These are phyloP conservation scores for Mortierella hygrophila DNA, from an alignment of 192 early-diverging fungal genomes.

Conservation along the genomic window DNA sequence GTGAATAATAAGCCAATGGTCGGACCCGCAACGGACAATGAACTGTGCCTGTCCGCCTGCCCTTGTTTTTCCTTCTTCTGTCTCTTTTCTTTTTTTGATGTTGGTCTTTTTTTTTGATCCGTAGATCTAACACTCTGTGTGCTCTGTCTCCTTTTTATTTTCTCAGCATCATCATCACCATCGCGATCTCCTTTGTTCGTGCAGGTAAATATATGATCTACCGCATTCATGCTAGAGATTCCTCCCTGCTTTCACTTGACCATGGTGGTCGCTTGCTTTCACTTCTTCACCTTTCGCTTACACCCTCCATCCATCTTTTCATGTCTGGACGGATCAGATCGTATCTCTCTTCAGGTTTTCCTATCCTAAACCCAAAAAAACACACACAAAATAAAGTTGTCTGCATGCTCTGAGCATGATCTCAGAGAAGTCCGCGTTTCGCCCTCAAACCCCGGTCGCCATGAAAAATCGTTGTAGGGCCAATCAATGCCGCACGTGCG, in stretches of 20 bases:
- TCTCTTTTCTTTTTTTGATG: neutral
- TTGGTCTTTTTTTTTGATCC: neutral
- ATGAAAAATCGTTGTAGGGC: neutral
- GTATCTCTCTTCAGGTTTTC: neutral
- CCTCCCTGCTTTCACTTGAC: too few relatives aligned
- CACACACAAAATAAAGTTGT: neutral
- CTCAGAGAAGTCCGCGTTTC: neutral
- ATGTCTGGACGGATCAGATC: neutral
- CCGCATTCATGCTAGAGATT: too few relatives aligned
- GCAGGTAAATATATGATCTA: too few relatives aligned
- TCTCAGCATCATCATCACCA: neutral
- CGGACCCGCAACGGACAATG: neutral
- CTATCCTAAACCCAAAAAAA: neutral
- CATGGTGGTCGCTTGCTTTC: too few relatives aligned
- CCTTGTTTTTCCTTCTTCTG: conserved; percentile 6
- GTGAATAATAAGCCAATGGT: neutral
- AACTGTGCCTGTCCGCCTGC: conserved; percentile 7
- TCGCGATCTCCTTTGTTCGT: neutral
- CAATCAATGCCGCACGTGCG: conserved; percentile 31
- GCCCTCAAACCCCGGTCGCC: conserved; percentile 5
- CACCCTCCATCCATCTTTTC: too few relatives aligned
- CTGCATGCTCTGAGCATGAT: neutral
- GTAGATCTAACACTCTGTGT: neutral
- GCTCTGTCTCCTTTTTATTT: neutral
- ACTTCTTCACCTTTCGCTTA: too few relatives aligned